Evolutionary conservation across 2,329 filamentous ascomycete species (phyloP).

Genomic region (Aspergillus neoniger): DNA sequence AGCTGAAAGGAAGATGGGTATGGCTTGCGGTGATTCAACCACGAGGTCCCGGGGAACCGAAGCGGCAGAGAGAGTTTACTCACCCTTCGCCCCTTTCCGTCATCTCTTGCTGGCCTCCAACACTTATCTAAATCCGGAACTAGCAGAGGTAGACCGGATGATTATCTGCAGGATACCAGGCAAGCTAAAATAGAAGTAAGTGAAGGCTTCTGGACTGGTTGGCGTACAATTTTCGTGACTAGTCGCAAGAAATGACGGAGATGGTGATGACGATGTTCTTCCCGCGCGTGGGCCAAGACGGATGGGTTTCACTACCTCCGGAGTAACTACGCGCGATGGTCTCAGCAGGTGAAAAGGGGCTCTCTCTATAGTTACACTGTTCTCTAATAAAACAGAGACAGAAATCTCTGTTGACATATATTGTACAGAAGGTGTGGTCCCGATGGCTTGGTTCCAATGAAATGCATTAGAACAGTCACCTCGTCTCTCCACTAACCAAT

Average conservation of each 20-base stretch:
- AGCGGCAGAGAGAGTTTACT: slow-evolving; percentile 18
- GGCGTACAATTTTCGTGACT: neutral
- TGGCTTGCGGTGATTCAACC: neutral
- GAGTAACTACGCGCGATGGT: neutral
- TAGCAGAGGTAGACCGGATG: no score
- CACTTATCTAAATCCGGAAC: neutral
- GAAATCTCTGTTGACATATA: neutral
- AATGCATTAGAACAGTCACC: slow-evolving; percentile 19
- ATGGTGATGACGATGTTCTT: neutral
- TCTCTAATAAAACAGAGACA: neutral
- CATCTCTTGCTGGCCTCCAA: slow-evolving; percentile 25
- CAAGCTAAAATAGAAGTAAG: neutral
- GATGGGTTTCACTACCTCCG: no score
- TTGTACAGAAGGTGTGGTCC: neutral
- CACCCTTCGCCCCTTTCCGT: slow-evolving; percentile 35
- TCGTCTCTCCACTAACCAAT: slow-evolving; percentile 65
- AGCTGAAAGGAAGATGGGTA: neutral
- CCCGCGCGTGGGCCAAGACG: slow-evolving; percentile 18
- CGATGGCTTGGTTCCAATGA: neutral
- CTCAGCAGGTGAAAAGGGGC: neutral
- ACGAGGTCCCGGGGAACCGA: slow-evolving; percentile 25
- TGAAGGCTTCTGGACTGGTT: neutral
- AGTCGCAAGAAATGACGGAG: neutral
- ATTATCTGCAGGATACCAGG: no score
- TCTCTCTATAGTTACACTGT: neutral